Conservation (phyloP, 108 stramenopile species). For the Cyclostephanos tholiformis region DNA sequence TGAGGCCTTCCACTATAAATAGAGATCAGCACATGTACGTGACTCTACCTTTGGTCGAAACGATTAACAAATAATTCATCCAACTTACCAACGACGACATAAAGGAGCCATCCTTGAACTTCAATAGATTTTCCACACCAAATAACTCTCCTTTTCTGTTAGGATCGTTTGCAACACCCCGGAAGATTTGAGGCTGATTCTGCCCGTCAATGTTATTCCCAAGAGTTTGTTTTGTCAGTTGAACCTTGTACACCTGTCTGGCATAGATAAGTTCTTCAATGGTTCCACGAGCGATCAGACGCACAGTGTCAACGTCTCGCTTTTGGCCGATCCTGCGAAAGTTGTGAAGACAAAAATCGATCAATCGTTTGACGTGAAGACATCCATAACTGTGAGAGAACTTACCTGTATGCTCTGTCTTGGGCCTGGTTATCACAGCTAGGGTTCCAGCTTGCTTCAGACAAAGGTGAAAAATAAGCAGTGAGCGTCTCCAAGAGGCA, state of each 20-base stretch:
- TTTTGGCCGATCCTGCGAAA: constrained; percentile 86
- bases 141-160: constrained; percentile 84
- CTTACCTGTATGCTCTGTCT: constrained; percentile 57
- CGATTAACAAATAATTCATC: neutral
- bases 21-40: neutral
- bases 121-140: constrained; percentile 81
- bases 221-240: constrained; percentile 84
- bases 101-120: constrained; percentile 80
- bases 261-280: constrained; percentile 94
- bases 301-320: constrained; percentile 79
- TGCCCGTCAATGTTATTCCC: constrained; percentile 42
- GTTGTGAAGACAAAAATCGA: neutral
- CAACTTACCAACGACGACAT: constrained; percentile 65
- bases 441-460: constrained; percentile 85
- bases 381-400: constrained; percentile 49
- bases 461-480: constrained; percentile 22
- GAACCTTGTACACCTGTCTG: constrained; percentile 93
- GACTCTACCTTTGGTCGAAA: neutral
- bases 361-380: neutral
- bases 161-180: constrained; percentile 68
- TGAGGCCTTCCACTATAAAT: constrained; percentile 33
- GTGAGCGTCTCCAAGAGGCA: neutral
- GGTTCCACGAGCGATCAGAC: constrained; percentile 87
- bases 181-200: constrained; percentile 63
- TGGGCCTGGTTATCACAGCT: constrained; percentile 80